Conservation (phyloP, 2,329 filamentous ascomycete species). For the Talaromyces sp. region DNA sequence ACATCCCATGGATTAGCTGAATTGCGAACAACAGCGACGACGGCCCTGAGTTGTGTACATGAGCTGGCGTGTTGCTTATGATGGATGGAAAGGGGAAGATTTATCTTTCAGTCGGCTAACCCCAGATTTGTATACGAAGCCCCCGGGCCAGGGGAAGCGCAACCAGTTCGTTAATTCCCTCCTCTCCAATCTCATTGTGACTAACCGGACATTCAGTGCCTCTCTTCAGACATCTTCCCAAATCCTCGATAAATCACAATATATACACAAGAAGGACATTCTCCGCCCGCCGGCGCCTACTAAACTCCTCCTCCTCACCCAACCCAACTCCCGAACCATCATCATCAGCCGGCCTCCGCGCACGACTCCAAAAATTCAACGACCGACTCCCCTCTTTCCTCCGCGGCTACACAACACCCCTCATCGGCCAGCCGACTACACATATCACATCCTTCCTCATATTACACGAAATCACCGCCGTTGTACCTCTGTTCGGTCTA, state of each 20-base stretch:
- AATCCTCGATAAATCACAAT: neutral
- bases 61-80: neutral
- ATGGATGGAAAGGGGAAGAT: neutral
- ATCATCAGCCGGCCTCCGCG: conserved; percentile 26
- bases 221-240: neutral
- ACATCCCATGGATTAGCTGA: neutral
- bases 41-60: no score
- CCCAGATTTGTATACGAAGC: neutral
- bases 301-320: conserved; percentile 22
- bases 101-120: neutral
- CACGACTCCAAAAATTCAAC: conserved; percentile 38
- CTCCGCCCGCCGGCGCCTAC: conserved; percentile 3
- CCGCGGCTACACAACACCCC: conserved; percentile 65
- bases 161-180: neutral
- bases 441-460: conserved; percentile 84
- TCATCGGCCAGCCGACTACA: conserved; percentile 74
- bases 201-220: neutral
- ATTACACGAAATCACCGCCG: conserved; percentile 86
- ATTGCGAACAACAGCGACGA: neutral
- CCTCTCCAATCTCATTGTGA: neutral
- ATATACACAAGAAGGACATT: conserved; percentile 14
- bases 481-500: conserved; percentile 74
- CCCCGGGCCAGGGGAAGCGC: neutral
- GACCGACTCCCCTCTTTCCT: conserved; percentile 64
- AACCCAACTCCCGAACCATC: conserved; percentile 2